Evolutionary conservation across 208 protist species (phyloP).

Genomic region (Trypanosoma caninum): DNA sequence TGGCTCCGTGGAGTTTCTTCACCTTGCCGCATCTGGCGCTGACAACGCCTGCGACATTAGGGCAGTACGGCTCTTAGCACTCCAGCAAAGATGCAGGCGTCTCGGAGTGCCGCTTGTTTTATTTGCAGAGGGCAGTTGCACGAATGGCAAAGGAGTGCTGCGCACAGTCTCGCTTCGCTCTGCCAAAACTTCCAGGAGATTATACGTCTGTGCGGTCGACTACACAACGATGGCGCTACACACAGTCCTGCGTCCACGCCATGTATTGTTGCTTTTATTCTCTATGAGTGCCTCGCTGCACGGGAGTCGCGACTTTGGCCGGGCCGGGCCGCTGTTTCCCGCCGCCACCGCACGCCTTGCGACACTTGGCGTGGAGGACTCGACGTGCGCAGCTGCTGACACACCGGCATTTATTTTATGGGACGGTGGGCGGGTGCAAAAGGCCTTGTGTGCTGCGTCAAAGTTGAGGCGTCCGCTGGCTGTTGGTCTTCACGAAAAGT

Average conservation of each 20-base stretch:
- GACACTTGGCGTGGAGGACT: too few relatives aligned
- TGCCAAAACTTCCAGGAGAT: neutral
- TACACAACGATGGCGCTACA: constrained; percentile 63
- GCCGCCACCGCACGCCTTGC: constrained; percentile 37
- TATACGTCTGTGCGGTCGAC: constrained; percentile 34
- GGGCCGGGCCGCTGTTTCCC: constrained; percentile 58
- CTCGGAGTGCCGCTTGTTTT: constrained; percentile 50
- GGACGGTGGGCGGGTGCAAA: constrained; percentile 22
- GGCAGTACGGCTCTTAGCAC: constrained; percentile 22
- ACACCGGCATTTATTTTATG: constrained; percentile 1
- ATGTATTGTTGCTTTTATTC: constrained; percentile 31
- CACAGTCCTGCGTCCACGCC: constrained; percentile 41
- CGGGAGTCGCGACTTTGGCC: constrained; percentile 47
- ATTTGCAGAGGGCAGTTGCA: constrained; percentile 68
- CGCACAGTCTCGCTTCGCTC: constrained; percentile 23
- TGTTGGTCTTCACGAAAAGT: constrained; percentile 52
- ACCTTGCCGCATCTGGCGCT: constrained; percentile 22
- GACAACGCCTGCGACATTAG: neutral
- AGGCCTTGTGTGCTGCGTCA: constrained; percentile 28
- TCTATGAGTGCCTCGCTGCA: constrained; percentile 43
- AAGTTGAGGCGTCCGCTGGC: constrained; percentile 35
- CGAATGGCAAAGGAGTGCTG: constrained; percentile 71
- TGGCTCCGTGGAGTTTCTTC: constrained; percentile 27
- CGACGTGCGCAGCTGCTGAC: neutral
- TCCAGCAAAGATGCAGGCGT: constrained; percentile 31